Evolutionary conservation across 106 monocot genomes (phyloP).

Genomic region (Agapanthus africanus): DNA sequence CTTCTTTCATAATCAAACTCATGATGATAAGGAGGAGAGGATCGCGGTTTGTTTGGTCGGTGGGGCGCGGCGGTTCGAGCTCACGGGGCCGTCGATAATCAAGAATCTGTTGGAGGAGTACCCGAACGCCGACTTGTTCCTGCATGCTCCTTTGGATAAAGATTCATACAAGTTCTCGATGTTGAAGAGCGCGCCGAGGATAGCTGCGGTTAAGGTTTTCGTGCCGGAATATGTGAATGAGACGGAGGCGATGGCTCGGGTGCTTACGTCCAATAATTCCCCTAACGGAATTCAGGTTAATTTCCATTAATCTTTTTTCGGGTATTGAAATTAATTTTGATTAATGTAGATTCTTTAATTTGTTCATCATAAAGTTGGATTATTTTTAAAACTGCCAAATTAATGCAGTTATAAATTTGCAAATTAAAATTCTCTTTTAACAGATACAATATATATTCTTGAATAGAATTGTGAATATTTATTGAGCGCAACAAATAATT

Average conservation of each 20-base stretch:
- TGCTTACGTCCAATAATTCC: conserved; percentile 55
- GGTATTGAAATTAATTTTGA: background rate
- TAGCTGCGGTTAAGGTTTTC: conserved; percentile 61
- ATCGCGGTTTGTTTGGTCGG: conserved; percentile 90
- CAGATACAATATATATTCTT: too few species aligned
- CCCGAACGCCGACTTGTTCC: conserved; percentile 64
- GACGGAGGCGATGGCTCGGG: conserved; percentile 27
- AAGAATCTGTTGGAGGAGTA: conserved; percentile 48
- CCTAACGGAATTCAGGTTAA: conserved; percentile 88
- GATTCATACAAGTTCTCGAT: conserved; percentile 71
- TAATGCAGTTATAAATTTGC: too few species aligned
- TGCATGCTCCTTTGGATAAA: conserved; percentile 70
- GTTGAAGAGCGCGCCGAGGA: conserved; percentile 45
- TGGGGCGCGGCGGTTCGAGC: conserved; percentile 87
- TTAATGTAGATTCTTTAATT: too few species aligned
- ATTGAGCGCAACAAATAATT: too few species aligned
- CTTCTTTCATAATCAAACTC: background rate
- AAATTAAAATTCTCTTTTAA: too few species aligned
- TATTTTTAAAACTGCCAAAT: too few species aligned
- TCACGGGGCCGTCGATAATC: conserved; percentile 84
- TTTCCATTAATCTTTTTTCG: too few species aligned
- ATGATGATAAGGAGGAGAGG: background rate
- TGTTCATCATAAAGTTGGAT: too few species aligned
- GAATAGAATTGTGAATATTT: too few species aligned
- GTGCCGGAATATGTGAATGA: conserved; percentile 23